phyloP scores from a whole-genome alignment of 176 grass and related monocot genomes.

The Avena eriantha region DNA sequence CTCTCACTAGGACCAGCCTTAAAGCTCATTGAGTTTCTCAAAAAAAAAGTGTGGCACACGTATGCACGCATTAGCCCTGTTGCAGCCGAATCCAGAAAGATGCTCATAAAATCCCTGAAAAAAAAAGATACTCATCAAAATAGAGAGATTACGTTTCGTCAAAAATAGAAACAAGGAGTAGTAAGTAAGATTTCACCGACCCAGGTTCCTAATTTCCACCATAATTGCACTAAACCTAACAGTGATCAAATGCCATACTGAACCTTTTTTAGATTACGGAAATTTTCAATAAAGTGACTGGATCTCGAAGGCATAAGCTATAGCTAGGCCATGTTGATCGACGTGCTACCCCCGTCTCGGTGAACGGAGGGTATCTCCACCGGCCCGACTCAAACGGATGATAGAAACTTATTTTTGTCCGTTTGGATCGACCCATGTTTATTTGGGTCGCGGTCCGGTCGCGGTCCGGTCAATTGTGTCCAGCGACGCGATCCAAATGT shows the following conservation, averaged over 20 bases:
- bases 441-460: no score
- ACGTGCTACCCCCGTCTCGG: not conserved
- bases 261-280: not conserved
- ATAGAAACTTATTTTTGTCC: no score
- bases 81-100: not conserved
- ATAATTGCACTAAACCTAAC: not conserved
- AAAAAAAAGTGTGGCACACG: conserved; percentile 1
- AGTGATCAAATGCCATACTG: not conserved
- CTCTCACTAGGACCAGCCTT: no score
- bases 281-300: not conserved
- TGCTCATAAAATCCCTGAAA: no score
- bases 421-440: no score
- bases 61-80: not conserved
- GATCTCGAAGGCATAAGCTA: conserved; percentile 33
- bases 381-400: no score
- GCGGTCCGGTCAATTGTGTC: no score
- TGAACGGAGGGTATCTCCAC: not conserved
- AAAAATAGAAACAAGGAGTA: no score
- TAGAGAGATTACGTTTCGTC: not conserved
- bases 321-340: conserved; percentile 41
- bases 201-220: not conserved
- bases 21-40: not conserved
- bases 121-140: not conserved
- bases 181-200: not conserved
- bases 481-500: no score